Evolutionary conservation across 306 rosid species (phyloP).

Genomic region (Cucurbita maxima): DNA sequence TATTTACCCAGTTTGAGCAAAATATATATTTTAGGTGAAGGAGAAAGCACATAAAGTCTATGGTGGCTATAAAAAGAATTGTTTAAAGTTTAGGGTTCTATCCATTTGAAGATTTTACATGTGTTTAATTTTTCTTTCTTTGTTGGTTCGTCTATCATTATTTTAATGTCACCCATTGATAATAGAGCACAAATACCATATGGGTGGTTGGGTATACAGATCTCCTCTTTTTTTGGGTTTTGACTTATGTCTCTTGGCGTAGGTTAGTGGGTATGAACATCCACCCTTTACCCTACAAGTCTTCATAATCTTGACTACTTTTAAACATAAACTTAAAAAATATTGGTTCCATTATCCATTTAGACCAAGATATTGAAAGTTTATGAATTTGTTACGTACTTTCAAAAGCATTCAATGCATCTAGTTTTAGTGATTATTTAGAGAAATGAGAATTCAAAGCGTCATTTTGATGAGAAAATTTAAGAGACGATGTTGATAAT

Average conservation of each 20-base stretch:
- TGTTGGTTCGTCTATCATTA: not conserved
- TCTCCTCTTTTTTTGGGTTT: conserved; percentile 20
- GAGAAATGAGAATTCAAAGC: not conserved
- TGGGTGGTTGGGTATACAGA: not conserved
- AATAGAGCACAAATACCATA: not conserved
- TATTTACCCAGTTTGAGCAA: no score
- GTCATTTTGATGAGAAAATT: not conserved
- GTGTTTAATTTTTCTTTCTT: not conserved
- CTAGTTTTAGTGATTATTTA: not conserved
- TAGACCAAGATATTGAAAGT: not conserved
- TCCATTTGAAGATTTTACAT: not conserved
- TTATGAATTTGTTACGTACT: no score
- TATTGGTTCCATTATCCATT: no score
- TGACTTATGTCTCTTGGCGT: conserved; percentile 33
- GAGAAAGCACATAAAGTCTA: no score
- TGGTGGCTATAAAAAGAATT: no score
- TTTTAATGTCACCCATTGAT: not conserved
- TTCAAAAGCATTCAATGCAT: not conserved
- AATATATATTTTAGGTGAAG: no score
- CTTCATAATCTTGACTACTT: not conserved
- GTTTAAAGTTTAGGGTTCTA: no score
- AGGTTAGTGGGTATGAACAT: conserved; percentile 15
- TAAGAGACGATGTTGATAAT: not conserved
- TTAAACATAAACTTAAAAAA: not conserved
- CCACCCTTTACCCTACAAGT: conserved; percentile 12